Base-by-base conservation (phyloP, 2,329 filamentous ascomycete genomes). In the Talaromyces sp. region DNA sequence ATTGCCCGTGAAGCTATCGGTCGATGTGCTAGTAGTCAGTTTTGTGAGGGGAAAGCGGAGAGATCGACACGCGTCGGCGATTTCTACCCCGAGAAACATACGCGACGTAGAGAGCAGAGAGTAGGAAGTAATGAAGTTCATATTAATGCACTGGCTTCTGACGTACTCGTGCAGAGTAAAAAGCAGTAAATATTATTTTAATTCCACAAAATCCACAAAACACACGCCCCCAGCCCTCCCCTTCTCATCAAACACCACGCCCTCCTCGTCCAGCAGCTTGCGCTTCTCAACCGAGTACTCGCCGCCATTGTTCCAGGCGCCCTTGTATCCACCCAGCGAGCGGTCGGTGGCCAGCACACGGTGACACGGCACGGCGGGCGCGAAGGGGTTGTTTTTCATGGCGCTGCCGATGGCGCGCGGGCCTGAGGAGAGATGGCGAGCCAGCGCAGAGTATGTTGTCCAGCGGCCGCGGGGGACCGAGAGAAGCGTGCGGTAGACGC, bases 301-400 rank as follows among this genome's bases (percentile, higher is more conserved):
- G 5, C 77, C 77, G n/a, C 77, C 71, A 60, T 78, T 77, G 28
- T 77, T 75, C 80, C 81, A 81, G 36, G 75, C 72, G 15, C 82
- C 82, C 42, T 79, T 77, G 66, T 84, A 84, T 11, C 82, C 82
- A 17, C 82, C 81, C 22, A 84, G 70, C 7, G 71, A 80, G 13
- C 90, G 88, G 57, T 87, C 88, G 47, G 86, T 88, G 6, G 90
- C 89, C 54, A 96, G 84, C 25, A 93, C 88, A 10, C 92, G 84
- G 74, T 96, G 91, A 67, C 91, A 96, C 1, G 91, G 92, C 4
- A 93, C 88, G 36, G 85, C 82, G 0, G 92, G 91, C 15, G 92
- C 91, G 69, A 93, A 96, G 0, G 91, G 91, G 71, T 96, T 96
- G 39, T 77, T 80, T 19, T 89, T 84, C 70, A 96, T 80, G 1